Conservation (phyloP, 2,329 filamentous ascomycete species). For the Aspergillus cejpii region DNA sequence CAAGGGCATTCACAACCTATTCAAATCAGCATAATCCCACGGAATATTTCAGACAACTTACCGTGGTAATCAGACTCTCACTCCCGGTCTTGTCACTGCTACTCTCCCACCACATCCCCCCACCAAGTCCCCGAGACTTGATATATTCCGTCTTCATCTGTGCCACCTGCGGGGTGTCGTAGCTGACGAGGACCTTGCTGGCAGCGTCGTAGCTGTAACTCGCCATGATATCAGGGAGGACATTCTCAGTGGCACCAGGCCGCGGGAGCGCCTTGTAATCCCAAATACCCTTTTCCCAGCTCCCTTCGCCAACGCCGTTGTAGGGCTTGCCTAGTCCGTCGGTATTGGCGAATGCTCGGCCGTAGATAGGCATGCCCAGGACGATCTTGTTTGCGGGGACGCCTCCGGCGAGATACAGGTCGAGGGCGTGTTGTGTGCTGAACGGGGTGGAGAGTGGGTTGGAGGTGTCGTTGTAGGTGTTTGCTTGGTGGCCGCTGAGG, state of each 20-base stretch:
- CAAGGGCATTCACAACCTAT: conserved; percentile 30
- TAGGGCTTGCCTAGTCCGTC: conserved; percentile 64
- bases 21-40: background rate
- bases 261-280: conserved; percentile 83
- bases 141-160: conserved; percentile 67
- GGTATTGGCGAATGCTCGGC: conserved; percentile 74
- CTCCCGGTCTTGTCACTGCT: conserved; percentile 63
- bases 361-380: conserved; percentile 87
- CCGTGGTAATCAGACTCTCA: conserved; percentile 60
- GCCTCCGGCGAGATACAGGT: conserved; percentile 60
- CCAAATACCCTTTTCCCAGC: conserved; percentile 77
- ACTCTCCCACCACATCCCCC: conserved; percentile 97
- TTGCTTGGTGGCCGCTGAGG: conserved; percentile 69
- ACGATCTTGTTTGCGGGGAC: conserved; percentile 69
- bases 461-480: conserved; percentile 56
- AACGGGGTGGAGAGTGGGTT: conserved; percentile 67
- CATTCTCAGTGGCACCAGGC: conserved; percentile 54
- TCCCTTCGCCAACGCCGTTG: conserved; percentile 67
- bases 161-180: conserved; percentile 64
- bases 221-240: conserved; percentile 57
- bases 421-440: conserved; percentile 63
- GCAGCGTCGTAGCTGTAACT: conserved; percentile 65
- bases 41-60: conserved; percentile 12
- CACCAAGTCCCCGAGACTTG: conserved; percentile 60
- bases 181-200: conserved; percentile 62